A percentile compares a stretch with the other conserved stretches of the same genome.
Evolutionary conservation across 2,329 filamentous ascomycete genomes (phyloP).

Genomic region (Colletotrichum sp.): DNA sequence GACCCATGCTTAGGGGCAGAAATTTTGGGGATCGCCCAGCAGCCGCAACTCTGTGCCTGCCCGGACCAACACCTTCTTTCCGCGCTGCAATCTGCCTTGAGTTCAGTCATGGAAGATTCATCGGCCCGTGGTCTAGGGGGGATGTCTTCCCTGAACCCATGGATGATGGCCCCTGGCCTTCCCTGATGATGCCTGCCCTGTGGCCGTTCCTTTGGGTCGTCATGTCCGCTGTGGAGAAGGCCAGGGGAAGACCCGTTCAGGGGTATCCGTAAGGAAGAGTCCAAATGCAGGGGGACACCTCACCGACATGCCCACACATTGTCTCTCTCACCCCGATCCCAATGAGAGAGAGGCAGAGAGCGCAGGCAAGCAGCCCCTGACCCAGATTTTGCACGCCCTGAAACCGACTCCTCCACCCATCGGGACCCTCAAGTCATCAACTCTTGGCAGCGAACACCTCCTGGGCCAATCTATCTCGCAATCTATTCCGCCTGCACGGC

Average conservation of each 20-base stretch:
- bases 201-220: background rate
- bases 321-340: background rate
- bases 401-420: slow-evolving; percentile 3
- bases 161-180: background rate
- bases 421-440: background rate
- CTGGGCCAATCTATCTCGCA: background rate
- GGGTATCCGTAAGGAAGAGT: background rate
- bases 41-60: slow-evolving; percentile 14
- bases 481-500: background rate
- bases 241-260: background rate
- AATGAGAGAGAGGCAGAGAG: background rate
- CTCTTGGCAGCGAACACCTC: background rate
- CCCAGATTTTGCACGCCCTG: background rate
- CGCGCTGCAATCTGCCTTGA: background rate
- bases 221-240: background rate
- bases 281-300: background rate
- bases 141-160: background rate
- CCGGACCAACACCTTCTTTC: background rate
- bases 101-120: background rate
- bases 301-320: background rate
- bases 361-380: background rate
- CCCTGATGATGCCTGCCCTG: background rate
- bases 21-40: background rate
- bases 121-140: background rate
- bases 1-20: background rate